Conservation (phyloP, 2,329 filamentous ascomycete species). For the Moelleriella libera region DNA sequence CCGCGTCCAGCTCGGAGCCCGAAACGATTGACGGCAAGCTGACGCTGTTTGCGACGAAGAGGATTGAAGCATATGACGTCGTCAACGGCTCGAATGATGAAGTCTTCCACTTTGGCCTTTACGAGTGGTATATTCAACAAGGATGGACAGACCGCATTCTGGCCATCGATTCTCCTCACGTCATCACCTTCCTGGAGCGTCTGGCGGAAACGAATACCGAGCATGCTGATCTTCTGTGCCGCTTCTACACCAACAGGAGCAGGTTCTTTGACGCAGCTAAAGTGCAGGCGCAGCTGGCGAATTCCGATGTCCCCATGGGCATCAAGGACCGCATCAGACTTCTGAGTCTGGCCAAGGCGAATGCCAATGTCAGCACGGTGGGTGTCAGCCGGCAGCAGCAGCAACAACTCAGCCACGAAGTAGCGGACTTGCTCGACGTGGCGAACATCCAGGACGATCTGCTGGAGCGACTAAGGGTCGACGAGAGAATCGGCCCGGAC, state of each 20-base stretch:
- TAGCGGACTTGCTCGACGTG: constrained; percentile 77
- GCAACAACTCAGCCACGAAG: constrained; percentile 72
- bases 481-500: constrained; percentile 52
- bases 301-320: constrained; percentile 66
- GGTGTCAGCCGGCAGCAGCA: constrained; percentile 68
- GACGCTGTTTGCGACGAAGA: constrained; percentile 63
- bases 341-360: constrained; percentile 80
- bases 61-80: constrained; percentile 77
- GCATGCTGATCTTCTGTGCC: constrained; percentile 84
- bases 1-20: constrained; percentile 51
- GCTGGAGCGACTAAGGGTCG: constrained; percentile 60
- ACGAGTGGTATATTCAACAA: constrained; percentile 88
- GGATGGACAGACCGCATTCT: constrained; percentile 78
- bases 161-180: constrained; percentile 69
- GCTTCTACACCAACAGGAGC: constrained; percentile 75
- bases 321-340: constrained; percentile 81
- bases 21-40: constrained; percentile 65
- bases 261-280: constrained; percentile 77
- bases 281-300: constrained; percentile 72
- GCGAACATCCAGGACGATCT: constrained; percentile 93
- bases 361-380: constrained; percentile 70
- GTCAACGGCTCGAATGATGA: constrained; percentile 82
- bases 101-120: constrained; percentile 91
- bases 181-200: constrained; percentile 72
- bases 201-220: constrained; percentile 57